Evolutionary conservation across 108 stramenopile genomes (phyloP), one percentile per base, ranked within the genome.

Genomic region (Bacterosira constricta): DNA sequence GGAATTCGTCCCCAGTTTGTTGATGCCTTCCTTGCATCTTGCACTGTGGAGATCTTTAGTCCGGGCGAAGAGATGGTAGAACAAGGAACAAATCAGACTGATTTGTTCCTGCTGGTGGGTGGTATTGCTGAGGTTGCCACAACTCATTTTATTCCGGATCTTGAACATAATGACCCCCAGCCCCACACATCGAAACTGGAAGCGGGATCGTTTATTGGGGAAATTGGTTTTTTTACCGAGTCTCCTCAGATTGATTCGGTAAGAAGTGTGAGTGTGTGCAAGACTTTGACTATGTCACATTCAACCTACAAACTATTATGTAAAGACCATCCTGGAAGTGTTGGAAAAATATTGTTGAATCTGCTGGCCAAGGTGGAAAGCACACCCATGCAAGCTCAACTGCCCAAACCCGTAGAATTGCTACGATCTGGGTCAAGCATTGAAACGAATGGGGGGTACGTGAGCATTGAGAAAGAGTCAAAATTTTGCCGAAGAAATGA

Each of bases 181-280:
- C 56, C n/a, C 15, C 29, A 45, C 21, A 36, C 45, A 3, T 67
- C 41, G 31, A 32, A 36, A 6, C 27, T 77, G 27, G 64, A 59
- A 25, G 56, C 76, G 39, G 81, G 81, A 15, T 63, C 74, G 30
- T 82, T 82, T 55, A 82, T 85, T 46, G 75, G 75, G 4, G 75
- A 79, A 25, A 79, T 85, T 46, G 84, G 78, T 5, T 85, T 85
- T 52, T 82, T 85, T 36, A 82, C 84, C 17, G 84, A 85, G 39
- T 78, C 76, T 1, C 84, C 84, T 7, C 77, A 82, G 44, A 44
- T 85, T 31, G 55, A 78, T 60, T 70, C 84, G 9, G 74, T 85
- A 13, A 13, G 32, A 3, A 61, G 63, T 32, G 45, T 78, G 18
- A 75, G 81, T n/a, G 81, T 82, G n/a, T 85, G 84, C 63, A 85